Percentiles rank a stretch among this genome's conserved stretches.
Conservation (phyloP, 345 rosid species). For the Eucalyptus paniculata region DNA sequence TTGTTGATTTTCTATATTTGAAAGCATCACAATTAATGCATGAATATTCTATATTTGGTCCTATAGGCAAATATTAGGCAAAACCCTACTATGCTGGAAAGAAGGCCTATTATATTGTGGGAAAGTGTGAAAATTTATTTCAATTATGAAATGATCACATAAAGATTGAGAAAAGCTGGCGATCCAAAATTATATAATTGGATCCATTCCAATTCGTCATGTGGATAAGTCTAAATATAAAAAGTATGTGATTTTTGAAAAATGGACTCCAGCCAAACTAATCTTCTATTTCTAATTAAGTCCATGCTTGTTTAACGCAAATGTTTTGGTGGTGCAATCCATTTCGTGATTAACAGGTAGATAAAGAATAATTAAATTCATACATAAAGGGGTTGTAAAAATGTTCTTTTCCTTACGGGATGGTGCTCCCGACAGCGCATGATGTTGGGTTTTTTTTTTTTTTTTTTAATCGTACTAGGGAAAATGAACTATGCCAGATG, state of each 20-base stretch:
- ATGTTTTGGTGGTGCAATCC: background rate
- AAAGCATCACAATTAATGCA: background rate
- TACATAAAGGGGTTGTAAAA: too few species aligned
- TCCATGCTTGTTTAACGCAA: background rate
- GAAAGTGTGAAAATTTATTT: background rate
- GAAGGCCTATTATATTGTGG: background rate
- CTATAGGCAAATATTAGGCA: background rate
- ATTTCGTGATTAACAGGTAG: background rate
- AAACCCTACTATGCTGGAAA: background rate
- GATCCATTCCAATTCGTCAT: rapidly evolving
- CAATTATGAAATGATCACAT: rapidly evolving
- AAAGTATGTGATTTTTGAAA: background rate
- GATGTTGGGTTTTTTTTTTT: background rate
- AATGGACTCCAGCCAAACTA: background rate
- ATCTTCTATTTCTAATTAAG: background rate
- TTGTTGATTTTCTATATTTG: background rate
- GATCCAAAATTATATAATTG: too few species aligned
- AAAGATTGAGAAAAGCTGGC: rapidly evolving
- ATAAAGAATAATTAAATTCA: background rate
- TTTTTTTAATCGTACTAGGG: background rate
- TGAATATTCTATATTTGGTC: background rate
- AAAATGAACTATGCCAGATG: too few species aligned
- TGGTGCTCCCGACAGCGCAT: background rate
- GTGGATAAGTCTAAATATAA: too few species aligned
- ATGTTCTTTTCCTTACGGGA: background rate